Evolutionary conservation across 345 rosid genomes (phyloP).

Genomic region (Arabidopsis arenosa): DNA sequence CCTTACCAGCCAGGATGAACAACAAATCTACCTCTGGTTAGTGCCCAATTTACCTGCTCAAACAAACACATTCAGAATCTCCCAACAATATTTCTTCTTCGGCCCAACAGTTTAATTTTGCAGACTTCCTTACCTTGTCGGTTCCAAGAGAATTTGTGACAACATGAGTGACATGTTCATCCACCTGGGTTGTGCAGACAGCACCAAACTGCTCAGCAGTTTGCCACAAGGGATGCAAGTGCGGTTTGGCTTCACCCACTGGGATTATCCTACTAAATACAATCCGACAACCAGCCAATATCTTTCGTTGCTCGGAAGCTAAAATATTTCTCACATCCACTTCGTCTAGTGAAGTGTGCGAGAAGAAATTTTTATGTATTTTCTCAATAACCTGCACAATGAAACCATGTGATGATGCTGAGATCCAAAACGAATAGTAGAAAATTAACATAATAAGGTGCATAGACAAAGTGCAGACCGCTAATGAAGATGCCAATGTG

Average conservation of each 20-base stretch:
- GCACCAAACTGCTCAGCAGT: constrained; percentile 99
- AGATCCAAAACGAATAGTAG: constrained; percentile 23
- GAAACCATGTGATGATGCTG: constrained; percentile 32
- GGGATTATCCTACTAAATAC: constrained; percentile 95
- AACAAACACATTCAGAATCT: constrained; percentile 40
- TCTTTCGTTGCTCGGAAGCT: constrained; percentile 83
- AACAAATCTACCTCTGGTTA: constrained; percentile 73
- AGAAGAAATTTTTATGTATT: constrained; percentile 77
- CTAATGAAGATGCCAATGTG: constrained; percentile 89
- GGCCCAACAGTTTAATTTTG: constrained; percentile 1
- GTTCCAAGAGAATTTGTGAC: constrained; percentile 96
- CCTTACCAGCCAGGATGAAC: constrained; percentile 98
- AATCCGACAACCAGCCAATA: constrained; percentile 83
- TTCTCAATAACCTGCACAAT: constrained; percentile 82
- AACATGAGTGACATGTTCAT: constrained; percentile 95
- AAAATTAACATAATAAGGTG: constrained; percentile 22
- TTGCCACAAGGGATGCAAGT: constrained; percentile 94
- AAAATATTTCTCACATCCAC: constrained; percentile 89
- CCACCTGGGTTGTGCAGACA: constrained; percentile 82
- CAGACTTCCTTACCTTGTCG: constrained; percentile 71
- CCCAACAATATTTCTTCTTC: not conserved
- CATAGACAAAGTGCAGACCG: constrained; percentile 59
- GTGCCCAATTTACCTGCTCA: constrained; percentile 96
- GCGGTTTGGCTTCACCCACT: constrained; percentile 93
- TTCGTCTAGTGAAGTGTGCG: constrained; percentile 72